Percentiles rank a stretch among this genome's conserved stretches.
Evolutionary conservation across 257 asterid species (phyloP).

Genomic region (Lycium barbarum): DNA sequence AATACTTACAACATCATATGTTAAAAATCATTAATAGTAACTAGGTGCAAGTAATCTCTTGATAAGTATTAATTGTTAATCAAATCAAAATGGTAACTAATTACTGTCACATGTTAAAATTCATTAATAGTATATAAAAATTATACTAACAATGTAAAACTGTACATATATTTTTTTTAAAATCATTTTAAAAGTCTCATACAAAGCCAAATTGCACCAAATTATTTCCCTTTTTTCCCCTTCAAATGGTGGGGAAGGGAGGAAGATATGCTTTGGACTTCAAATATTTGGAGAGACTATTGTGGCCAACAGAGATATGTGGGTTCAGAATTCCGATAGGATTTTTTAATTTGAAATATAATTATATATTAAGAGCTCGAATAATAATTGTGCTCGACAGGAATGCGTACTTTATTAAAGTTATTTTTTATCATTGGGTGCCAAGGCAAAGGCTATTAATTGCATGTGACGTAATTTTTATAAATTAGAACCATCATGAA

Average conservation of each 20-base stretch:
- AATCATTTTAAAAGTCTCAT: too few relatives aligned
- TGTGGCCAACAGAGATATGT: constrained; percentile 27
- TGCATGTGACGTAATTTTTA: neutral
- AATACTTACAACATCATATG: too few relatives aligned
- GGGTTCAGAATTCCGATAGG: constrained; percentile 12
- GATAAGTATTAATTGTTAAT: neutral
- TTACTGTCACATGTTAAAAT: neutral
- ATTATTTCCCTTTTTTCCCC: neutral
- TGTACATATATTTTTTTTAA: too few relatives aligned
- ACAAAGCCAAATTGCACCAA: neutral
- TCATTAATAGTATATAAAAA: neutral
- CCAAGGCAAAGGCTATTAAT: neutral
- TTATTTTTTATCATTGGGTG: neutral
- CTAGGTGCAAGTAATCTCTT: too few relatives aligned
- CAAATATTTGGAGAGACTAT: constrained; percentile 23
- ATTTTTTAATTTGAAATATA: neutral
- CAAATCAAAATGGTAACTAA: neutral
- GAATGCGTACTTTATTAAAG: constrained; percentile 18
- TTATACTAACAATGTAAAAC: neutral
- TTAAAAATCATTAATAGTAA: too few relatives aligned
- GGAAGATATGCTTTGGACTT: constrained; percentile 21
- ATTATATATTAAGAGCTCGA: neutral
- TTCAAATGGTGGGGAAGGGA: constrained; percentile 25
- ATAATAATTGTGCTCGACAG: constrained; percentile 20
- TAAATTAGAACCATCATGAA: neutral